These are phyloP conservation scores for Scutellaria baicalensis DNA, from an alignment of 257 asterid species.

Conservation along the genomic window DNA sequence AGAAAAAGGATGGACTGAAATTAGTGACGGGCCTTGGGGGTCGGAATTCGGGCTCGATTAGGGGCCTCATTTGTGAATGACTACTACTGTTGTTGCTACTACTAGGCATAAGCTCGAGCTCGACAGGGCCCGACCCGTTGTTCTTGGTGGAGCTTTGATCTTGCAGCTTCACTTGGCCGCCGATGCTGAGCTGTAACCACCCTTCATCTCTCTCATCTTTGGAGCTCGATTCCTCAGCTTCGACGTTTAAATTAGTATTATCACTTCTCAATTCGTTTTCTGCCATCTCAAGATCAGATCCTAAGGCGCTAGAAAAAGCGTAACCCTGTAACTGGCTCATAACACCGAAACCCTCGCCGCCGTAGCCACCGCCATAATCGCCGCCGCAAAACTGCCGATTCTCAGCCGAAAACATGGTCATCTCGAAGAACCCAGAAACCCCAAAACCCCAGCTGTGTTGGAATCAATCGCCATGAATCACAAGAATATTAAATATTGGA, in stretches of 20 bases:
- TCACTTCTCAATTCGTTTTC: conserved; percentile 42
- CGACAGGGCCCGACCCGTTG: conserved; percentile 26
- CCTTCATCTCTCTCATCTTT: conserved; percentile 25
- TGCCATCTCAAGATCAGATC: conserved; percentile 44
- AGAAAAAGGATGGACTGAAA: conserved; percentile 26
- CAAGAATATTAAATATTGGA: no score
- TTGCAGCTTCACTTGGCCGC: not conserved
- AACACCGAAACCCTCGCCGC: conserved; percentile 25
- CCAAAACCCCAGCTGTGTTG: not conserved
- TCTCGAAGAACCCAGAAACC: conserved; percentile 28
- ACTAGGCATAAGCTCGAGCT: conserved; percentile 57
- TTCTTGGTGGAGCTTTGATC: conserved; percentile 3
- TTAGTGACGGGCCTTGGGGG: conserved; percentile 29
- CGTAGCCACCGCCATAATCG: conserved; percentile 8
- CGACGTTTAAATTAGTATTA: not conserved
- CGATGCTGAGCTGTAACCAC: conserved; percentile 74
- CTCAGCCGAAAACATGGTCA: conserved; percentile 68
- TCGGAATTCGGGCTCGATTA: conserved; percentile 17
- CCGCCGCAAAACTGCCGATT: conserved; percentile 23
- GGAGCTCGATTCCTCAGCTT: conserved; percentile 28
- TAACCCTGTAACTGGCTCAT: conserved; percentile 38
- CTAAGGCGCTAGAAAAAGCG: conserved; percentile 23
- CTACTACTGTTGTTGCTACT: not conserved
- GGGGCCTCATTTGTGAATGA: conserved; percentile 9
- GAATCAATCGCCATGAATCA: conserved; percentile 32